Evolutionary conservation across 225 moss, liverwort and hornwort species (phyloP), one percentile per base, ranked within the genome.

Genomic region (Lunularia cruciata): DNA sequence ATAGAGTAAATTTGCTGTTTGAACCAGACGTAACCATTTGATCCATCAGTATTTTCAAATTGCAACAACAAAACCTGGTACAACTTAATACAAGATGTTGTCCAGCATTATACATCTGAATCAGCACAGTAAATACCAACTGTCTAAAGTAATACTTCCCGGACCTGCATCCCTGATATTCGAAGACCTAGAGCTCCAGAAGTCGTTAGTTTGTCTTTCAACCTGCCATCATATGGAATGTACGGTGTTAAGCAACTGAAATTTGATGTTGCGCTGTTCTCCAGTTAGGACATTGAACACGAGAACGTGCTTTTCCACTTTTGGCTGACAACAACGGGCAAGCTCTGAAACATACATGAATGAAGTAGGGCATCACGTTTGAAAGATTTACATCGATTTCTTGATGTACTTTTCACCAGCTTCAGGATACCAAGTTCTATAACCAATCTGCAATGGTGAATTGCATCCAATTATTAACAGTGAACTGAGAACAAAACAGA

Each of bases 81-180:
- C n/a, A n/a, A n/a, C n/a, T n/a, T n/a, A n/a, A n/a, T n/a, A n/a
- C n/a, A n/a, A n/a, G n/a, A n/a, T n/a, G n/a, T n/a, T n/a, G n/a
- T n/a, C n/a, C n/a, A n/a, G n/a, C n/a, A n/a, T n/a, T n/a, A n/a
- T n/a, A n/a, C n/a, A n/a, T n/a, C n/a, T n/a, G n/a, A n/a, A n/a
- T n/a, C n/a, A n/a, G n/a, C n/a, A n/a, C n/a, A n/a, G n/a, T n/a
- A n/a, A n/a, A n/a, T n/a, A n/a, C n/a, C n/a, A n/a, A n/a, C n/a
- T n/a, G n/a, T n/a, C n/a, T n/a, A n/a, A n/a, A 1, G 45, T 12
- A 45, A 45, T 27, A 25, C 15, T n/a, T 47, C 30, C 66, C 64
- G 47, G 30, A 93, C 98, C 93, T 93, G 93, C 93, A 93, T 88
- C 72, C 98, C 98, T 14, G 93, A 91, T 27, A 98, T 47, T 27